These are phyloP conservation scores for Penicillium manginii DNA, from an alignment of 495 filamentous ascomycete genomes.

Conservation along the genomic window DNA sequence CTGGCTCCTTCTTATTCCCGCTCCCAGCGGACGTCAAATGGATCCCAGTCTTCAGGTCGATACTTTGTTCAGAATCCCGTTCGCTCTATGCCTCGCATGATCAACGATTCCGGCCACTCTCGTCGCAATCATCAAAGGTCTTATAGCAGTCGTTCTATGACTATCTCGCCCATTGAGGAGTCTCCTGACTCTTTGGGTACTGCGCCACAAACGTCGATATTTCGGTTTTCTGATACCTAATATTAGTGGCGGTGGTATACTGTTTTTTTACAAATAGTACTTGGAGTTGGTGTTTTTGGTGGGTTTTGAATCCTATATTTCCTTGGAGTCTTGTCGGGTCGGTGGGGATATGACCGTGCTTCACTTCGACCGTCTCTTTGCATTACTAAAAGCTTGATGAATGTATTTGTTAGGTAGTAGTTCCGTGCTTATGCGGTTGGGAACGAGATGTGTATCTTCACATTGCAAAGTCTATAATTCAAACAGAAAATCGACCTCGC, in stretches of 20 bases:
- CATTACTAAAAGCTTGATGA: no score
- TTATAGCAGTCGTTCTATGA: neutral
- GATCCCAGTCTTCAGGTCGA: constrained; percentile 13
- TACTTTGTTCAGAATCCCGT: neutral
- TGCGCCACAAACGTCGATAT: constrained; percentile 11
- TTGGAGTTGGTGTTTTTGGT: no score
- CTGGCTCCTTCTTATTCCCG: neutral
- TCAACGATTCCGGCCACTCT: neutral
- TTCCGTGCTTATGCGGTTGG: no score
- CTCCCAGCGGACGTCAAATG: constrained; percentile 4
- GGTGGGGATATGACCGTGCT: neutral
- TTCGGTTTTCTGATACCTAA: constrained; percentile 15
- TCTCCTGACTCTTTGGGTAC: constrained; percentile 2
- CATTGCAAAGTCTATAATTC: no score
- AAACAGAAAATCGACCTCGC: no score
- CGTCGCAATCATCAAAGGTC: constrained; percentile 1
- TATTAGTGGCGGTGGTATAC: neutral
- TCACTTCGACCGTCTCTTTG: neutral
- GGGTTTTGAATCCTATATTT: neutral
- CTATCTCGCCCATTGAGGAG: constrained; percentile 4
- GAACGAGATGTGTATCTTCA: no score
- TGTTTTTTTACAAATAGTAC: neutral
- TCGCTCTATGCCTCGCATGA: neutral
- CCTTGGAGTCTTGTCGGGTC: neutral
- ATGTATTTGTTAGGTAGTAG: no score